phyloP scores from a whole-genome alignment of 176 grass and related monocot species.

The Ensete ventricosum region DNA sequence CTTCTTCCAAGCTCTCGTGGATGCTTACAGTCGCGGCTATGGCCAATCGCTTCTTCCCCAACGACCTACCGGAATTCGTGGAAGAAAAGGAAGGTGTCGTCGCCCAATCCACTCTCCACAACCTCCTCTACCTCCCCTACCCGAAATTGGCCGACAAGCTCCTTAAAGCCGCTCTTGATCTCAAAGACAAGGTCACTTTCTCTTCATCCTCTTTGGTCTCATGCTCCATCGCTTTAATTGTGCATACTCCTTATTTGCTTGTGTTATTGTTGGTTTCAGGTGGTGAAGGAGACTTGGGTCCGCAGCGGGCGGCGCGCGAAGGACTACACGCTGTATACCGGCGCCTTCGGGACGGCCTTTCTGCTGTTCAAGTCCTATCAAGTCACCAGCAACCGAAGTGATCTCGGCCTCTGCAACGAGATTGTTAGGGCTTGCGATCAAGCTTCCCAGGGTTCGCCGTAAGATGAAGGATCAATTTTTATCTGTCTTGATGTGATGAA shows the following conservation, averaged over 20 bases:
- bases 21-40: not conserved
- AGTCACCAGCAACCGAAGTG: constrained; percentile 41
- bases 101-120: constrained; percentile 12
- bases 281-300: constrained; percentile 69
- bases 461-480: constrained; percentile 19
- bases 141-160: constrained; percentile 35
- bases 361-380: constrained; percentile 79
- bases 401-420: constrained; percentile 41
- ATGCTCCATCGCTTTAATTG: too few relatives aligned
- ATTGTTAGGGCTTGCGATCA: constrained; percentile 54
- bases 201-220: not conserved
- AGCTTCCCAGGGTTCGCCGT: constrained; percentile 57
- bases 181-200: constrained; percentile 56
- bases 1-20: too few relatives aligned
- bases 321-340: constrained; percentile 84
- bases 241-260: not conserved
- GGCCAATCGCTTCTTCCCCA: constrained; percentile 23
- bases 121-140: constrained; percentile 65
- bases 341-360: constrained; percentile 65
- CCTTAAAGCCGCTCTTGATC: constrained; percentile 39
- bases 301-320: constrained; percentile 28
- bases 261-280: constrained; percentile 24
- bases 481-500: not conserved
- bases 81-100: constrained; percentile 36
- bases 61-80: constrained; percentile 13